Evolutionary conservation across 768 basidiomycete species (phyloP), one percentile per base, ranked within the genome.

Genomic region (Tylopilus cervinicoccineus): DNA sequence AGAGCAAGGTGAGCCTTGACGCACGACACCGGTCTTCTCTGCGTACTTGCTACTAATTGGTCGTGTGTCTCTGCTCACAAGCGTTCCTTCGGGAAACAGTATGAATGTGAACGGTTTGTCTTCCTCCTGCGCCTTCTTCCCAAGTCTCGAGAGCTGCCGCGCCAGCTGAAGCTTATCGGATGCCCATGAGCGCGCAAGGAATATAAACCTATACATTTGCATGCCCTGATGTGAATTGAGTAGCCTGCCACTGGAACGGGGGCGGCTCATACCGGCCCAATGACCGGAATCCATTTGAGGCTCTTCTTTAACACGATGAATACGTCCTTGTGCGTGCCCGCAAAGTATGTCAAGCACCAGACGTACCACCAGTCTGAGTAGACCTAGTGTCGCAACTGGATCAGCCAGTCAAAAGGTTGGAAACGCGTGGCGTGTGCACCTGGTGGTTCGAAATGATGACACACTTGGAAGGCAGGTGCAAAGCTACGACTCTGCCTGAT

Each of bases 1-100:
- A 49, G 26, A 17, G 48, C 12, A 56, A 32, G 38, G 31, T 28
- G 38, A 20, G 13, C n/a, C 1, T 39, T 12, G 22, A 78, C 93
- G 71, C 61, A 95, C 93, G 48, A 95, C 83, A 6, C 87, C 89
- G 60, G 83, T 79, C 70, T 89, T 93, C 48, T 92, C 84, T 6
- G 94, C 93, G 62, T 83, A 98, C 59, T 84, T 86, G 69, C 80
- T 82, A 67, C 88, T 93, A 55, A 86, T 75, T 0, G 91, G 92
- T 39, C 91, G 70, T 5, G 94, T 98, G 52, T 93, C 74, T 53
- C 80, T 77, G 66, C 90, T 93, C 13, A 94, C 86, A 23, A 98
- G 83, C 5, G 95, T 97, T 26, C 96, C 96, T 66, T 99, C 96
- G 0, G 96, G 96, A 65, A 94, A 98, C 38, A 97, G 76, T 47